Conservation (phyloP, 352 stramenopile species). For the Chrysophaeum taylorii region DNA sequence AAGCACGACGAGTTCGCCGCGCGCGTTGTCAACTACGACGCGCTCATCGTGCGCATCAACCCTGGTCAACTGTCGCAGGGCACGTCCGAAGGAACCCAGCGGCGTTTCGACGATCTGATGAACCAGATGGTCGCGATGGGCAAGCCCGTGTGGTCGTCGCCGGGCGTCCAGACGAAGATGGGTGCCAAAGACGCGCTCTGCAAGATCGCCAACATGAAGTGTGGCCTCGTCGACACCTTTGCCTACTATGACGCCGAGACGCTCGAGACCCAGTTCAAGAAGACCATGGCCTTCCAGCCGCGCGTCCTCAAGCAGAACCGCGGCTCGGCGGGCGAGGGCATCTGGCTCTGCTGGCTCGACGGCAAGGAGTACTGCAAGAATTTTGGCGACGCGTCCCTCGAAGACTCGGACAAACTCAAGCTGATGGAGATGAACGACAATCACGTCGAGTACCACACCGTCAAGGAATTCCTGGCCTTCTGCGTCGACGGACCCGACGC, state of each 20-base stretch:
- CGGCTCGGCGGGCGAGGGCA: constrained; percentile 11
- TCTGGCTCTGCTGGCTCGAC: too few relatives aligned
- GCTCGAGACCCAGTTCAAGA: constrained; percentile 8
- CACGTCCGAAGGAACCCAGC: too few relatives aligned
- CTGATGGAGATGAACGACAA: constrained; percentile 14
- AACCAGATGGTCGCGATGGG: constrained; percentile 1
- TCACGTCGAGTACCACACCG: constrained; percentile 13
- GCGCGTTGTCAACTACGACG: too few relatives aligned
- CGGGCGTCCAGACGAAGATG: not conserved
- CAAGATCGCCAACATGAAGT: constrained; percentile 14
- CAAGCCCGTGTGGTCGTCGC: not conserved
- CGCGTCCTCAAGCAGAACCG: constrained; percentile 14
- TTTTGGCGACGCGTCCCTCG: too few relatives aligned
- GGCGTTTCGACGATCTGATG: constrained; percentile 4
- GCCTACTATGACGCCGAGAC: constrained; percentile 3
- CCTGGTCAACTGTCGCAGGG: too few relatives aligned
- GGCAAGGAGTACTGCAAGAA: too few relatives aligned
- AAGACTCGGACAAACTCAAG: too few relatives aligned
- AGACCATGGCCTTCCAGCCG: constrained; percentile 11
- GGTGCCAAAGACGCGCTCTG: constrained; percentile 13
- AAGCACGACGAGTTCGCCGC: too few relatives aligned
- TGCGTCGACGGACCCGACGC: constrained; percentile 10
- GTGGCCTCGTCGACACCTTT: constrained; percentile 1
- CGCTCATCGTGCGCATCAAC: too few relatives aligned
- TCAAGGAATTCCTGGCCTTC: constrained; percentile 16